Evolutionary conservation across 2,329 filamentous ascomycete species (phyloP).

Genomic region (Fusarium cicatricum): DNA sequence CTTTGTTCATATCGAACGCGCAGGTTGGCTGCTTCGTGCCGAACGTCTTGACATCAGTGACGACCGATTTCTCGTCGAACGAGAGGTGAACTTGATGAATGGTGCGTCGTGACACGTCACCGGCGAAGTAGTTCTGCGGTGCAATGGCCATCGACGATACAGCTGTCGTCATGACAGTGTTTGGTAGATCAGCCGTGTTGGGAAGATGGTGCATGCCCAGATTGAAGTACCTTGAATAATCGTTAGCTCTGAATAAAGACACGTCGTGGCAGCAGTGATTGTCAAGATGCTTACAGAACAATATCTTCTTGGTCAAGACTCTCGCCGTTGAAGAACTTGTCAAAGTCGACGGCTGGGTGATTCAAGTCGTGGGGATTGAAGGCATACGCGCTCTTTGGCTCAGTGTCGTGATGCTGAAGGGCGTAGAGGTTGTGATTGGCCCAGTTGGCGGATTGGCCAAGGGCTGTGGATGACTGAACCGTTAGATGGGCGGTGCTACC

Average conservation of each 20-base stretch:
- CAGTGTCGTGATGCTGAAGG: constrained; percentile 60
- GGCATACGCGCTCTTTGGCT: constrained; percentile 55
- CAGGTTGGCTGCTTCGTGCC: constrained; percentile 25
- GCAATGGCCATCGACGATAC: constrained; percentile 24
- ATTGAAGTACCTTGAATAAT: constrained; percentile 16
- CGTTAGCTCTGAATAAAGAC: not conserved
- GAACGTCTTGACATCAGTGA: constrained; percentile 21
- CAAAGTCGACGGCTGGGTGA: constrained; percentile 48
- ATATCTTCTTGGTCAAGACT: constrained; percentile 25
- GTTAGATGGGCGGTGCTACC: constrained; percentile 52
- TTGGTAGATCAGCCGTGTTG: constrained; percentile 25
- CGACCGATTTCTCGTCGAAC: constrained; percentile 6
- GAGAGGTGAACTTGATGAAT: constrained; percentile 19
- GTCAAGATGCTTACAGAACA: constrained; percentile 7
- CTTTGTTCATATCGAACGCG: constrained; percentile 10
- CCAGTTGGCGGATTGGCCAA: constrained; percentile 57
- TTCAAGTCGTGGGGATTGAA: constrained; percentile 55
- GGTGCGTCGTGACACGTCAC: constrained; percentile 21
- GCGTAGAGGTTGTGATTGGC: constrained; percentile 61
- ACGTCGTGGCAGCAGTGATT: rapidly evolving
- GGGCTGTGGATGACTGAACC: constrained; percentile 56
- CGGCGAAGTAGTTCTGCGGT: constrained; percentile 24
- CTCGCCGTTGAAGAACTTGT: constrained; percentile 22
- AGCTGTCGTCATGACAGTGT: constrained; percentile 20
- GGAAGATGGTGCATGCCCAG: constrained; percentile 30